Percentiles rank a stretch among this genome's conserved stretches.
Evolutionary conservation across 495 filamentous ascomycete genomes (phyloP).

Genomic region (Tuber microsphaerosporum): DNA sequence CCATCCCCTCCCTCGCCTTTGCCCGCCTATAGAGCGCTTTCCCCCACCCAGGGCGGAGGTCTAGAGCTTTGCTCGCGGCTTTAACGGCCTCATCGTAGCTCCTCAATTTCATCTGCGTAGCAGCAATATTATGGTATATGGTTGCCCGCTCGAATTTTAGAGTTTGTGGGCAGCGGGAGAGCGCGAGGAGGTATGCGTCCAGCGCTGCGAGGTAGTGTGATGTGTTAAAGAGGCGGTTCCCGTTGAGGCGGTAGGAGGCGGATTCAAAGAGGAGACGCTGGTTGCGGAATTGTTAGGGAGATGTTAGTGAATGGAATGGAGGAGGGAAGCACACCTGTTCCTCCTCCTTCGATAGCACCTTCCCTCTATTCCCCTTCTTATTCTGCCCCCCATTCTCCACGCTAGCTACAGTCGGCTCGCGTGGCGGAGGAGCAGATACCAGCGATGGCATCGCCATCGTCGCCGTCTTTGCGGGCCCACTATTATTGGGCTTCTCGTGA

Average conservation of each 20-base stretch:
- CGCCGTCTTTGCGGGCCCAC: neutral
- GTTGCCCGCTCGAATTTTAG: conserved; percentile 85
- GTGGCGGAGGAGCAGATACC: neutral
- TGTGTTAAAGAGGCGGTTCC: conserved; percentile 66
- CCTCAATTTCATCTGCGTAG: conserved; percentile 74
- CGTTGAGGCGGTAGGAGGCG: conserved; percentile 63
- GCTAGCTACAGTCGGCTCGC: neutral
- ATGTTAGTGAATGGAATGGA: conserved; percentile 6
- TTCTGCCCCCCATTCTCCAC: neutral
- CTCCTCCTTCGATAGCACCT: conserved; percentile 61
- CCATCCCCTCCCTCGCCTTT: conserved; percentile 59
- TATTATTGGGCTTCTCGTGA: neutral
- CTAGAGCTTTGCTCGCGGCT: conserved; percentile 62
- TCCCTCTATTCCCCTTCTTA: neutral
- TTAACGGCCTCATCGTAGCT: conserved; percentile 79
- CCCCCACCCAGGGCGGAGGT: conserved; percentile 60
- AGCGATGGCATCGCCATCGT: neutral
- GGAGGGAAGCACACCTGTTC: conserved; percentile 55
- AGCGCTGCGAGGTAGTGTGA: conserved; percentile 72
- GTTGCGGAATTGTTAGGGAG: conserved; percentile 6
- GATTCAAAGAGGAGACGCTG: conserved; percentile 64
- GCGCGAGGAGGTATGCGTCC: conserved; percentile 73
- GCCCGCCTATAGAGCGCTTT: conserved; percentile 82
- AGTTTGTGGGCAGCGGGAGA: conserved; percentile 72
- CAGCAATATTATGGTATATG: conserved; percentile 74